These are phyloP conservation scores for Wickerhamiella slavikovae DNA, from an alignment of 805 yeast genomes.

Conservation along the genomic window DNA sequence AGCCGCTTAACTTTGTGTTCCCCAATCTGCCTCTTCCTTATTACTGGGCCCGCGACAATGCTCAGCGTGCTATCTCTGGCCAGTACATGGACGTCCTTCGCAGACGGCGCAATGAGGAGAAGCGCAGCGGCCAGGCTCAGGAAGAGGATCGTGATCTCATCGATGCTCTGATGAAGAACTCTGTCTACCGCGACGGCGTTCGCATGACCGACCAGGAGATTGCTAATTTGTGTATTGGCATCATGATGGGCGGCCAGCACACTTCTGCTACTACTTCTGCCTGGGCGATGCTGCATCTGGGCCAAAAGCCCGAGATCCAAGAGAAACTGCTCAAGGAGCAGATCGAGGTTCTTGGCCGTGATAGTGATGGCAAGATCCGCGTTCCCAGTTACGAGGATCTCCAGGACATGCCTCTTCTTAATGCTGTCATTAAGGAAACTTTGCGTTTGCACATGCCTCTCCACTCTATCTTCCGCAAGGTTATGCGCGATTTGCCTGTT, in stretches of 20 bases:
- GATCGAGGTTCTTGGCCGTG: constrained; percentile 29
- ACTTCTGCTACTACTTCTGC: constrained; percentile 92
- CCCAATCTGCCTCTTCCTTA: constrained; percentile 80
- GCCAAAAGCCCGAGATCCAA: constrained; percentile 69
- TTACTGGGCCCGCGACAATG: constrained; percentile 67
- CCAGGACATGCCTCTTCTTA: constrained; percentile 61
- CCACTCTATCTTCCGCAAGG: constrained; percentile 90
- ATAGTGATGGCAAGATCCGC: constrained; percentile 19
- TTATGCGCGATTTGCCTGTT: constrained; percentile 51
- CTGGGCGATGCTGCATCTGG: constrained; percentile 83
- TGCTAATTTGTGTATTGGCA: constrained; percentile 83
- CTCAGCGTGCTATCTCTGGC: constrained; percentile 59
- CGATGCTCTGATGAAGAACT: constrained; percentile 63
- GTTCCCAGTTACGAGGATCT: constrained; percentile 67
- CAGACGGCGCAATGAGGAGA: constrained; percentile 28
- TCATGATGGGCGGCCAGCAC: constrained; percentile 98
- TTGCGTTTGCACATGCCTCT: constrained; percentile 91
- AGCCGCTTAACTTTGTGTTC: constrained; percentile 89
- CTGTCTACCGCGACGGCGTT: constrained; percentile 83
- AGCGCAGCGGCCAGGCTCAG: constrained; percentile 59
- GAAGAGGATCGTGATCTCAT: constrained; percentile 80
- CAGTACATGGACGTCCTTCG: constrained; percentile 66
- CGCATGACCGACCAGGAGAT: constrained; percentile 89
- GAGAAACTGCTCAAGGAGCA: constrained; percentile 65
- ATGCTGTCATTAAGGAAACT: constrained; percentile 76